Evolutionary conservation across 106 monocot species (phyloP).

Genomic region (Vanilla planifolia): DNA sequence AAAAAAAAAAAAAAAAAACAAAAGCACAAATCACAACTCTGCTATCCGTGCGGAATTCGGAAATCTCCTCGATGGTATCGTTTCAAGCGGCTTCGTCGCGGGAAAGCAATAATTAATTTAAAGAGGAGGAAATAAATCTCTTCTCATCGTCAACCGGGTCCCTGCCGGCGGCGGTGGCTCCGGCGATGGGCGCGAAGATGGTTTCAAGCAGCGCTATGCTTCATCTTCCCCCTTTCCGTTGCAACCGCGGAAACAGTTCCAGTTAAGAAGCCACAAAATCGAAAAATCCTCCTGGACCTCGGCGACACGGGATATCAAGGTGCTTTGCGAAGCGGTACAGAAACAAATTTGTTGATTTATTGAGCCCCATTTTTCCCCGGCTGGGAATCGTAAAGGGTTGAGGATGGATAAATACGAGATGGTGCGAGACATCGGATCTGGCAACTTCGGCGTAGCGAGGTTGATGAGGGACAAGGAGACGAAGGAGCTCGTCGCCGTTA

Average conservation of each 20-base stretch:
- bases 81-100: not conserved
- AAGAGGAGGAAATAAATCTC: not conserved
- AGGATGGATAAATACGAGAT: slow-evolving; percentile 67
- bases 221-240: not conserved
- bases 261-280: too few relatives aligned
- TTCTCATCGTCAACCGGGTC: not conserved
- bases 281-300: not conserved
- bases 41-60: not conserved
- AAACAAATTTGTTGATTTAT: too few relatives aligned
- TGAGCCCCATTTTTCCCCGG: too few relatives aligned
- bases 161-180: not conserved
- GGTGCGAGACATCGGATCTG: slow-evolving; percentile 49
- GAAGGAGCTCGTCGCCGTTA: slow-evolving; percentile 61
- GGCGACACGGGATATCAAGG: not conserved
- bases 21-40: too few relatives aligned
- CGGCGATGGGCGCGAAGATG: not conserved
- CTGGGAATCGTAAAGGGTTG: not conserved
- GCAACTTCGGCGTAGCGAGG: slow-evolving; percentile 54
- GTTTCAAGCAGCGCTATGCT: not conserved
- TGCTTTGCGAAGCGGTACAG: too few relatives aligned
- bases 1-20: too few relatives aligned
- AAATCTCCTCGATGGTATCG: not conserved
- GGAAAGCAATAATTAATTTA: not conserved
- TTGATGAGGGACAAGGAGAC: slow-evolving; percentile 63
- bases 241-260: not conserved